Evolutionary conservation across 257 asterid genomes (phyloP), one percentile per base, ranked within the genome.

Genomic region (Solanum microdontum): DNA sequence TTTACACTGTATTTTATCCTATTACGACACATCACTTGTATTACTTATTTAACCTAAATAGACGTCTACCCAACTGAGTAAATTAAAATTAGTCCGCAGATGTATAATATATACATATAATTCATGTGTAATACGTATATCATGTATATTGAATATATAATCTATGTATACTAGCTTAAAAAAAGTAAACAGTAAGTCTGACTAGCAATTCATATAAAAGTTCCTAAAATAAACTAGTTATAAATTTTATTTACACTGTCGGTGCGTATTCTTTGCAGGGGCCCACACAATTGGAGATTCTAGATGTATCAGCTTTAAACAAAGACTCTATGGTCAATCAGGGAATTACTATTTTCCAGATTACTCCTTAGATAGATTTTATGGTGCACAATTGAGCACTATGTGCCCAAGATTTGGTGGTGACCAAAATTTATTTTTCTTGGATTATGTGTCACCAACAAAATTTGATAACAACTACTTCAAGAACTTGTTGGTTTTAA

Each of bases 281-380:
- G 4, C 48, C 55, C 82, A 74, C 19, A 74, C 82, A 21, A 74
- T 74, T 74, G 82, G 99, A 83, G 88, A 93, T n/a, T 84, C 98
- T 39, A 93, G 97, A 84, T 96, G 99, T 48, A 88, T 87, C n/a
- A 95, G 94, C 91, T 96, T 96, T 93, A 94, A 94, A 68, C 98
- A 95, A 66, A 95, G 99, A 94, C 94, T 96, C 13, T 96, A 96
- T 92, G 92, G 92, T 88, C 98, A 95, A 87, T 45, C 94, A 24
- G 98, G 98, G 39, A 93, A 8, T 21, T 58, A 91, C 62, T 86
- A 92, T n/a, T 83, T 37, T 74, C 93, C 98, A 0, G 98, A 95
- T 82, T 88, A 10, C 85, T 91, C 93, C 11, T 87, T 96, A 40
- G 97, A 96, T 12, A 93, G 87, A 28, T 84, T 88, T 34, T 95